Evolutionary conservation across 31 red algal species (phyloP).

Genomic region (Pterothamnion heteromorphum): DNA sequence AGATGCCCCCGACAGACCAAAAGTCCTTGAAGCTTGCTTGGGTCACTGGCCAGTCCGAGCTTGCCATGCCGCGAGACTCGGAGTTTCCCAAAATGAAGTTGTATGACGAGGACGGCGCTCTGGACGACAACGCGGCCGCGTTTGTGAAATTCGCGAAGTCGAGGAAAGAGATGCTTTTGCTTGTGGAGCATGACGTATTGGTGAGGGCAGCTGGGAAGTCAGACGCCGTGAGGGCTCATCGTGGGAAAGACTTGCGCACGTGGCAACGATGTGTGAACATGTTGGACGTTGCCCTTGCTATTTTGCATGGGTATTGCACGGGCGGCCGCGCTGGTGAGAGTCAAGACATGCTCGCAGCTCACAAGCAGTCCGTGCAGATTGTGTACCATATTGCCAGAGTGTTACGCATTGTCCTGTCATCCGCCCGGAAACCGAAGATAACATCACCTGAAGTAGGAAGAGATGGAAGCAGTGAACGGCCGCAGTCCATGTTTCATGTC

Average conservation of each 20-base stretch:
- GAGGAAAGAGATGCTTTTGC: background rate
- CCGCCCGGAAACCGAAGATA: too few relatives aligned
- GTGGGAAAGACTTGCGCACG: background rate
- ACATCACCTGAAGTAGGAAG: too few relatives aligned
- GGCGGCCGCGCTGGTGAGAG: background rate
- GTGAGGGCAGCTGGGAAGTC: background rate
- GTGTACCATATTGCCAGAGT: too few relatives aligned
- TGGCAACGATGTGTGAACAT: background rate
- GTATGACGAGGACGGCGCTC: background rate
- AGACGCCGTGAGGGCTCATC: background rate
- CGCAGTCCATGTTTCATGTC: too few relatives aligned
- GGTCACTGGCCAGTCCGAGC: background rate
- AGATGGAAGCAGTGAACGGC: too few relatives aligned
- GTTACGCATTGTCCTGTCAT: too few relatives aligned
- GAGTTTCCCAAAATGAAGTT: background rate
- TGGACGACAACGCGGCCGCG: background rate
- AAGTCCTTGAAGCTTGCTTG: background rate
- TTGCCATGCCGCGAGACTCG: background rate
- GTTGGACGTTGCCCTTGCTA: background rate
- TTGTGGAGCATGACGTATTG: background rate
- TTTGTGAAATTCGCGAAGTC: background rate
- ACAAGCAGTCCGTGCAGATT: too few relatives aligned
- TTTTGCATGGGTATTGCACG: background rate
- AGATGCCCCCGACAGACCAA: background rate
- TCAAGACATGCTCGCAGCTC: background rate